Conservation (phyloP, 352 stramenopile genomes). For the Phytophthora quininea region DNA sequence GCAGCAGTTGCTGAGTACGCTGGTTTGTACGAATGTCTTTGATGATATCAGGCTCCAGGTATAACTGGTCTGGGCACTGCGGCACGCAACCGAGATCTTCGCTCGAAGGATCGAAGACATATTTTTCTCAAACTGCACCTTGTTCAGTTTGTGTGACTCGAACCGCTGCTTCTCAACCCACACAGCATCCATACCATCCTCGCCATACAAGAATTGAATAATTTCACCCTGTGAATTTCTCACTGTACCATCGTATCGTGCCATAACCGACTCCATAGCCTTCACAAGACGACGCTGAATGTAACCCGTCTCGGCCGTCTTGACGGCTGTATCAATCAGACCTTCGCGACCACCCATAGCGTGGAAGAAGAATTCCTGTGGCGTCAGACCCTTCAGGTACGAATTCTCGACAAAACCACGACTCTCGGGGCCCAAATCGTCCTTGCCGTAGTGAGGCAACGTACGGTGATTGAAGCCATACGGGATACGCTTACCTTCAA, state of each 20-base stretch:
- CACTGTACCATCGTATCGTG: conserved; percentile 98
- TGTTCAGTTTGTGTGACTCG: conserved; percentile 89
- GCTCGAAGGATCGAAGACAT: conserved; percentile 92
- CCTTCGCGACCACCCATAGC: conserved; percentile 99
- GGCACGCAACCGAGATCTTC: conserved; percentile 92
- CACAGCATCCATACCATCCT: conserved; percentile 99
- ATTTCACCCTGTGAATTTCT: conserved; percentile 92
- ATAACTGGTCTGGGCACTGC: conserved; percentile 85
- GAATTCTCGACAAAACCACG: conserved; percentile 99
- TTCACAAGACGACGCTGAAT: conserved; percentile 99
- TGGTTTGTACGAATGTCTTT: conserved; percentile 94
- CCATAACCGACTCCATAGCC: conserved; percentile 99
- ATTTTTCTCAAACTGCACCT: conserved; percentile 95
- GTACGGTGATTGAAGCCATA: conserved; percentile 96
- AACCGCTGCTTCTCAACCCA: conserved; percentile 99
- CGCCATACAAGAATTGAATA: conserved; percentile 92
- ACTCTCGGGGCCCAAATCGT: conserved; percentile 98
- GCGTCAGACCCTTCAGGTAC: conserved; percentile 96
- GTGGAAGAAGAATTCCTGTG: conserved; percentile 99
- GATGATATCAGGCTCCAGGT: conserved; percentile 86
- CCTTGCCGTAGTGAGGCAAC: conserved; percentile 95
- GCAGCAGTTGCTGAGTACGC: conserved; percentile 92
- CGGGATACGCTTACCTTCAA: conserved; percentile 98
- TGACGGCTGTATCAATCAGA: conserved; percentile 99
- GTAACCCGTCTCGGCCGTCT: conserved; percentile 99